A percentile compares a stretch with the other conserved stretches of the same genome.
phyloP scores from a whole-genome alignment of 177 flowering plant species.

The Vitis hybrid region DNA sequence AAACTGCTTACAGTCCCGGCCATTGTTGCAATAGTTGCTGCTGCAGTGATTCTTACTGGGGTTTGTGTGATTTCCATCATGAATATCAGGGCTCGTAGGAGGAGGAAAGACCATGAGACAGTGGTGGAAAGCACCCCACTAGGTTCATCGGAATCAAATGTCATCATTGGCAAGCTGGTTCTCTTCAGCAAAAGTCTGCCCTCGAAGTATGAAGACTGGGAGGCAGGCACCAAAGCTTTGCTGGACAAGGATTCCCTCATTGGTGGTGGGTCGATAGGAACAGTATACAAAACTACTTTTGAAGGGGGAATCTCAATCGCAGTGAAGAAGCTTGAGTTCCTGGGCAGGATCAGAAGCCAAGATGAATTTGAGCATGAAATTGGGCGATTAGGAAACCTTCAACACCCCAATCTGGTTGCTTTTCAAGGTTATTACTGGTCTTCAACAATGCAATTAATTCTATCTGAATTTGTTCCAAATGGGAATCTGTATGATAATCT shows the following conservation, averaged over 20 bases:
- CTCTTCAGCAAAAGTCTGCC: constrained; percentile 92
- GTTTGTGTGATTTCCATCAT: constrained; percentile 67
- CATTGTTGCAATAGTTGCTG: constrained; percentile 90
- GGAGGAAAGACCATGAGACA: constrained; percentile 35
- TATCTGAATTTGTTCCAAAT: constrained; percentile 77
- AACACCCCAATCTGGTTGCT: constrained; percentile 71
- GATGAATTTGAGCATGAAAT: constrained; percentile 97
- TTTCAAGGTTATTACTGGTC: constrained; percentile 97
- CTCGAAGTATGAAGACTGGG: constrained; percentile 95
- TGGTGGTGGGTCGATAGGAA: constrained; percentile 85
- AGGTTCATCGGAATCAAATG: constrained; percentile 69
- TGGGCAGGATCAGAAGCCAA: constrained; percentile 84
- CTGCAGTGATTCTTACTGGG: constrained; percentile 74
- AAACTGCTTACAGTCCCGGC: constrained; percentile 63
- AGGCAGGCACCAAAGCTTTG: constrained; percentile 89
- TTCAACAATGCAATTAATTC: constrained; percentile 73
- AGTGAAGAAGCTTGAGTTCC: constrained; percentile 89
- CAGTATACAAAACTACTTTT: constrained; percentile 76
- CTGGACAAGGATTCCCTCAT: constrained; percentile 84
- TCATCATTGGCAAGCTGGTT: constrained; percentile 89
- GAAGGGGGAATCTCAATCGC: constrained; percentile 92
- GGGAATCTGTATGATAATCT: constrained; percentile 84
- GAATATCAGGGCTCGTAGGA: constrained; percentile 61
- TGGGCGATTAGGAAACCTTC: constrained; percentile 69
- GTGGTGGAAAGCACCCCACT: constrained; percentile 69